phyloP scores from a whole-genome alignment of 2,329 filamentous ascomycete species.

The Lachnellula hyalina region DNA sequence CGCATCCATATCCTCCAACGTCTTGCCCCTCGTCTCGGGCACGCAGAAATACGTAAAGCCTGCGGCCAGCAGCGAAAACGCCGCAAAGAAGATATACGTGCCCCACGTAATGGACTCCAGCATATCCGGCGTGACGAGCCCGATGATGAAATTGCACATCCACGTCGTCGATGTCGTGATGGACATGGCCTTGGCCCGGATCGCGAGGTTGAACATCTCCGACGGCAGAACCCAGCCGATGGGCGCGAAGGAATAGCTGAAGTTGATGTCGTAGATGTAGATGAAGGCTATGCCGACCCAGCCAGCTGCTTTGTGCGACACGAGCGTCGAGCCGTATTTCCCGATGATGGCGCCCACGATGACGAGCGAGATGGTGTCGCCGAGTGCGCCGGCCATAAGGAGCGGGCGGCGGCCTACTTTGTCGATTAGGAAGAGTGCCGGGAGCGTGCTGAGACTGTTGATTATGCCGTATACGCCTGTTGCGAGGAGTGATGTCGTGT shows the following conservation, averaged over 20 bases:
- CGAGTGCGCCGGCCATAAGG: constrained; percentile 41
- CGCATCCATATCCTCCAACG: constrained; percentile 51
- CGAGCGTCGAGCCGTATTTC: constrained; percentile 42
- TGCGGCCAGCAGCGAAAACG: constrained; percentile 44
- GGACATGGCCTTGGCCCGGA: constrained; percentile 56
- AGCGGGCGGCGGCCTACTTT: constrained; percentile 32
- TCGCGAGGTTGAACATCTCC: constrained; percentile 54
- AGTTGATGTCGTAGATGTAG: constrained; percentile 47
- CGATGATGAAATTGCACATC: constrained; percentile 51
- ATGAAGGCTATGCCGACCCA: constrained; percentile 55
- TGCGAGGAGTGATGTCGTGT: constrained; percentile 45
- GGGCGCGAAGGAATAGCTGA: constrained; percentile 39
- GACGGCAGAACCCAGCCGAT: constrained; percentile 51
- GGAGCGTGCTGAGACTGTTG: constrained; percentile 42
- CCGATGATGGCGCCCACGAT: constrained; percentile 51
- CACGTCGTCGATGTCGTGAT: constrained; percentile 53
- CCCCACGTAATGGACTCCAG: constrained; percentile 47
- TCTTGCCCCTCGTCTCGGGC: constrained; percentile 52
- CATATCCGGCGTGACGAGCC: constrained; percentile 52
- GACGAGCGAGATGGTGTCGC: constrained; percentile 48
- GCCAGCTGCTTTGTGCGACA: constrained; percentile 43
- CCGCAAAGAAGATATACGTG: constrained; percentile 56
- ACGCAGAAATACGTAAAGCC: constrained; percentile 50
- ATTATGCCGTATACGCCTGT: constrained; percentile 54
- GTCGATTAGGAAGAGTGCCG: constrained; percentile 32